phyloP scores from a whole-genome alignment of 2,329 filamentous ascomycete genomes.

The Pyrenochaeta sp. region DNA sequence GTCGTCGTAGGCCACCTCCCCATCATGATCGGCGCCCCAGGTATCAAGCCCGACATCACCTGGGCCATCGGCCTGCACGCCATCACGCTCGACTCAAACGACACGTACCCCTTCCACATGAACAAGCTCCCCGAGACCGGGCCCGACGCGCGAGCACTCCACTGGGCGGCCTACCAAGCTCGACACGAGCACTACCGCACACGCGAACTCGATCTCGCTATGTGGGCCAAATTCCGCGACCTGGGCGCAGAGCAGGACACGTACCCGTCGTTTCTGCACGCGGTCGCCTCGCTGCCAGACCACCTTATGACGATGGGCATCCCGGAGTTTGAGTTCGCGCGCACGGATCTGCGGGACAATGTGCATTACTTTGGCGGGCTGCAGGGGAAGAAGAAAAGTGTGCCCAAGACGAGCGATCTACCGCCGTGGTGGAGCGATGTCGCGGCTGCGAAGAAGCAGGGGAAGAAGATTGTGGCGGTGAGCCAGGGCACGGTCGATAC shows the following conservation, averaged over 20 bases:
- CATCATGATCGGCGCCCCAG: constrained; percentile 41
- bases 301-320: constrained; percentile 45
- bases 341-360: constrained; percentile 46
- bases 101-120: constrained; percentile 24
- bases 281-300: constrained; percentile 26
- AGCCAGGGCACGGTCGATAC: constrained; percentile 57
- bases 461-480: constrained; percentile 53
- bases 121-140: constrained; percentile 20
- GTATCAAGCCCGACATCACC: constrained; percentile 47
- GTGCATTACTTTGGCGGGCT: constrained; percentile 55
- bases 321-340: constrained; percentile 47
- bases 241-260: constrained; percentile 13
- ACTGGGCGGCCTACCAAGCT: constrained; percentile 16
- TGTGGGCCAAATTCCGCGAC: constrained; percentile 20
- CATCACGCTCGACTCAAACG: constrained; percentile 19
- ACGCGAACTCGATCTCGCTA: constrained; percentile 23
- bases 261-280: constrained; percentile 27
- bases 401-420: constrained; percentile 18
- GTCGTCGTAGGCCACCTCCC: constrained; percentile 46
- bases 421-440: constrained; percentile 59
- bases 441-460: constrained; percentile 48
- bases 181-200: constrained; percentile 4
- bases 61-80: constrained; percentile 50
- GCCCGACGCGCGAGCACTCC: constrained; percentile 15
- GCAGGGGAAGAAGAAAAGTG: constrained; percentile 11